Evolutionary conservation across 345 rosid species (phyloP).

Genomic region (Physaria fendleri): DNA sequence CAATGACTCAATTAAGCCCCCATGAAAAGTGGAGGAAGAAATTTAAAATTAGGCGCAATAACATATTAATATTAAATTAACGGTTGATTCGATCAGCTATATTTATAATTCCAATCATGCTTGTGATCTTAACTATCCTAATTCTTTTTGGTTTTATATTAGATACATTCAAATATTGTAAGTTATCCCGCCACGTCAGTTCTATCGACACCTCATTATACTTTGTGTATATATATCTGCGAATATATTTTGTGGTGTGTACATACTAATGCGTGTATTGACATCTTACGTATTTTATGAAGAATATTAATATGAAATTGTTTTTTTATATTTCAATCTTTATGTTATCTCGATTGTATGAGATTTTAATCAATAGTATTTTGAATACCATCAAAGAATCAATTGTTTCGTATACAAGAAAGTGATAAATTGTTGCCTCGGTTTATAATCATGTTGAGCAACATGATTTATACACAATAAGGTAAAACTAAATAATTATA

Average conservation of each 20-base stretch:
- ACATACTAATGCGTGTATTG: constrained; percentile 16
- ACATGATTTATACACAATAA: no score
- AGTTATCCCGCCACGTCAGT: constrained; percentile 33
- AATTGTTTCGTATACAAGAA: no score
- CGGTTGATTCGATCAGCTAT: constrained; percentile 29
- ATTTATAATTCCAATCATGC: constrained; percentile 11
- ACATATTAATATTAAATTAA: constrained; percentile 10
- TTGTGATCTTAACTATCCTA: constrained; percentile 21
- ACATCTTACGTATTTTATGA: neutral
- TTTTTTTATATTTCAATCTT: no score
- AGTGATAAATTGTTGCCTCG: no score
- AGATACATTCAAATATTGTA: constrained; percentile 18
- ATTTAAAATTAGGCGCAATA: neutral
- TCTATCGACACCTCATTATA: constrained; percentile 24
- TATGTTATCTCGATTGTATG: no score
- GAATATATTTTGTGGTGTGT: constrained; percentile 3
- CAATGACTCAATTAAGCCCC: constrained; percentile 22
- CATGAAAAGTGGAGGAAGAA: constrained; percentile 5
- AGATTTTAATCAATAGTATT: no score
- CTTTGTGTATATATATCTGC: constrained; percentile 1
- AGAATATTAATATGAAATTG: neutral
- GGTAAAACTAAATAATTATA: no score
- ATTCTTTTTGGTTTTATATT: constrained; percentile 20
- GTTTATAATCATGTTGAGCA: no score
- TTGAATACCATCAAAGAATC: no score